phyloP scores from a whole-genome alignment of 2,329 filamentous ascomycete species.

The Phaeosphaeria sp. region DNA sequence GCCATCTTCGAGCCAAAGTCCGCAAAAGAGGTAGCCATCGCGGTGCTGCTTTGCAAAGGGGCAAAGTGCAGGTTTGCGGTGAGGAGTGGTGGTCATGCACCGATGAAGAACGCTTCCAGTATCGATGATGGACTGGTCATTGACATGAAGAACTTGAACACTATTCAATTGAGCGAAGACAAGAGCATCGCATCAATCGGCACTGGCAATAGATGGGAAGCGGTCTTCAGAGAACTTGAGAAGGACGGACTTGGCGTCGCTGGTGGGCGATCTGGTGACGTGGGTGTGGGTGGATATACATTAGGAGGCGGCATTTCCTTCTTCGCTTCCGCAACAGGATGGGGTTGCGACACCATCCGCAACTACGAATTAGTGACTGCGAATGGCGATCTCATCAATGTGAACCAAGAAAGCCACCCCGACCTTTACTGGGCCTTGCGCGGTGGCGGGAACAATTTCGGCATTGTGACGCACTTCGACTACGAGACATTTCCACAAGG shows the following conservation, averaged over 20 bases:
- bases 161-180: slow-evolving; percentile 23
- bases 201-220: slow-evolving; percentile 35
- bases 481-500: slow-evolving; percentile 21
- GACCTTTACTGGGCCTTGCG: slow-evolving; percentile 48
- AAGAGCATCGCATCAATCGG: slow-evolving; percentile 29
- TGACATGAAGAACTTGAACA: slow-evolving; percentile 42
- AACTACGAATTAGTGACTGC: slow-evolving; percentile 43
- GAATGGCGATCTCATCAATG: slow-evolving; percentile 19
- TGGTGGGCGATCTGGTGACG: slow-evolving; percentile 29
- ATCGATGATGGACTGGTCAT: slow-evolving; percentile 51
- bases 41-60: slow-evolving; percentile 4
- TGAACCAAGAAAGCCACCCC: slow-evolving; percentile 34
- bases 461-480: slow-evolving; percentile 33
- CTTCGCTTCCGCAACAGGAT: slow-evolving; percentile 33
- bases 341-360: slow-evolving; percentile 38
- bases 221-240: slow-evolving; percentile 34
- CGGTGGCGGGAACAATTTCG: slow-evolving; percentile 41
- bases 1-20: slow-evolving; percentile 7
- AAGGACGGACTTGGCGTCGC: slow-evolving; percentile 26
- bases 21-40: slow-evolving; percentile 6
- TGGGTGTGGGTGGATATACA: slow-evolving; percentile 36
- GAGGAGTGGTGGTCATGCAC: slow-evolving; percentile 51
- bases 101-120: slow-evolving; percentile 46
- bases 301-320: slow-evolving; percentile 42
- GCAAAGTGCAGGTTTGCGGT: slow-evolving; percentile 46